Conservation (phyloP, 2,329 filamentous ascomycete species). For the Orbilia brochopaga region DNA sequence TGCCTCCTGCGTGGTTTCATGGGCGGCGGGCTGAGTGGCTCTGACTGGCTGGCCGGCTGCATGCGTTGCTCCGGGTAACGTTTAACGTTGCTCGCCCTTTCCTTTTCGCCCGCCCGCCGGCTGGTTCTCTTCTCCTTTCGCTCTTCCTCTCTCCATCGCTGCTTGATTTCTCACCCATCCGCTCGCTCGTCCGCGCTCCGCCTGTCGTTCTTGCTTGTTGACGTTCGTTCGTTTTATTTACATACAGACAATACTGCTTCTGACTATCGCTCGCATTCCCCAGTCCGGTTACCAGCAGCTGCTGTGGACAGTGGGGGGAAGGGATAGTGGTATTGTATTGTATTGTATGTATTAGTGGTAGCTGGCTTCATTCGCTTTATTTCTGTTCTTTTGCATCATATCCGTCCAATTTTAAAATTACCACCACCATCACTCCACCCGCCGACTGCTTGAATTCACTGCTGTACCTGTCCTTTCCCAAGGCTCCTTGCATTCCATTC, state of each 20-base stretch:
- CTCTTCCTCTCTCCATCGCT: conserved; percentile 5
- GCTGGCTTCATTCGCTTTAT: background rate
- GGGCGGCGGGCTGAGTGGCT: background rate
- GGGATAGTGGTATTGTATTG: too few relatives aligned
- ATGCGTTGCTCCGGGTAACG: conserved; percentile 44
- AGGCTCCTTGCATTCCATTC: too few relatives aligned
- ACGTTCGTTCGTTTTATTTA: background rate
- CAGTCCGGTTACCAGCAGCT: too few relatives aligned
- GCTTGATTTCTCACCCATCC: conserved; percentile 21
- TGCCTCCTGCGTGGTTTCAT: background rate
- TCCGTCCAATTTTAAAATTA: background rate
- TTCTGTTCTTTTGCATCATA: too few relatives aligned
- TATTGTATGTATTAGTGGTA: too few relatives aligned
- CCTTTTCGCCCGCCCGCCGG: conserved; percentile 11
- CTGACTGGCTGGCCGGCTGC: background rate
- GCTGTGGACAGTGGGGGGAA: too few relatives aligned
- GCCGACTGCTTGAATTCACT: too few relatives aligned
- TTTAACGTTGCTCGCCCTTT: conserved; percentile 10
- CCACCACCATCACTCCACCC: background rate
- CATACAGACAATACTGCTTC: background rate
- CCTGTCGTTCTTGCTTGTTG: conserved; percentile 1
- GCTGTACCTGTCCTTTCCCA: too few relatives aligned
- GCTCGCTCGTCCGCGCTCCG: conserved; percentile 24
- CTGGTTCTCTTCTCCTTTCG: background rate
- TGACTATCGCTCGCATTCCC: too few relatives aligned